Conservation (phyloP, 768 basidiomycete species). For the Coprinellus micaceus region DNA sequence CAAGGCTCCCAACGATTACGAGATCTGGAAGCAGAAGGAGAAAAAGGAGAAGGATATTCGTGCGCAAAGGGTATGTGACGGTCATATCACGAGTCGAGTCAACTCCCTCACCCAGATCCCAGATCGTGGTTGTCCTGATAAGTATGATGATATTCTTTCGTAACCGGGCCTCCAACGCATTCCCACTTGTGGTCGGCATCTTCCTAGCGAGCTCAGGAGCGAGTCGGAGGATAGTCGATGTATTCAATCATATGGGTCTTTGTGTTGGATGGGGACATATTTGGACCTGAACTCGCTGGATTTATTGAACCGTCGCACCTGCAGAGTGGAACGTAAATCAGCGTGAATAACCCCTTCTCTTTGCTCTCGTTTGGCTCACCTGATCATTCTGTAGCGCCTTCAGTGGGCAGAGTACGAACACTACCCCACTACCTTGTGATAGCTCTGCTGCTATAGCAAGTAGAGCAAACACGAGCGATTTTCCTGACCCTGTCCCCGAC, state of each 20-base stretch:
- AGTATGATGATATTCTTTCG: background rate
- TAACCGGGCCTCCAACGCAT: background rate
- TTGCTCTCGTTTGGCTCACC: background rate
- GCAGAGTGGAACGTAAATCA: too few relatives aligned
- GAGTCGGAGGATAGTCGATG: background rate
- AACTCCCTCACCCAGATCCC: background rate
- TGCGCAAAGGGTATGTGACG: background rate
- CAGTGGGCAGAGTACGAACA: background rate
- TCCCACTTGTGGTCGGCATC: background rate
- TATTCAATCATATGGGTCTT: background rate
- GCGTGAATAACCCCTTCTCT: too few relatives aligned
- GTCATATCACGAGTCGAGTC: background rate
- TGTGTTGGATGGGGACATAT: background rate
- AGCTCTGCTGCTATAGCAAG: conserved; percentile 1
- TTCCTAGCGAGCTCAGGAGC: background rate
- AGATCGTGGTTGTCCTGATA: background rate
- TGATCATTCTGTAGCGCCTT: background rate
- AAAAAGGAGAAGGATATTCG: background rate
- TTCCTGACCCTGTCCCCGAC: background rate
- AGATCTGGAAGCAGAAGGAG: background rate
- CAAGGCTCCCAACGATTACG: background rate
- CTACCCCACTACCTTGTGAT: background rate
- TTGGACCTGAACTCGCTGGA: background rate
- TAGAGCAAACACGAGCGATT: background rate
- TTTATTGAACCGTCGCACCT: background rate